Evolutionary conservation across 2,329 filamentous ascomycete genomes (phyloP).

Genomic region (Exophiala dermatitidis): DNA sequence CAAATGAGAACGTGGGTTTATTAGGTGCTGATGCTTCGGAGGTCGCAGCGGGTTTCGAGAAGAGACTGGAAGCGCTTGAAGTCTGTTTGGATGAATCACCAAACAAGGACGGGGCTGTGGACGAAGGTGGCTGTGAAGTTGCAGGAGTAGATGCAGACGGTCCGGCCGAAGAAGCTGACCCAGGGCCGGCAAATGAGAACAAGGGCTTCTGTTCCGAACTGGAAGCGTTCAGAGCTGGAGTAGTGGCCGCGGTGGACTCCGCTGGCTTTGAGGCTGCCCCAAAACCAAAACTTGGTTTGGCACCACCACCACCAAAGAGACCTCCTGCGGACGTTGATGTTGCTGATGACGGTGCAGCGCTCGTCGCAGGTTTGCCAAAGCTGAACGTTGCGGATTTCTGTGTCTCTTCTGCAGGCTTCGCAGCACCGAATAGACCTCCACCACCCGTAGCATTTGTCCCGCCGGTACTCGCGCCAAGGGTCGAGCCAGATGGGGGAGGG

Average conservation of each 20-base stretch:
- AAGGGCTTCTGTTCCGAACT: conserved; percentile 13
- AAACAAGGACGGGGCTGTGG: conserved; percentile 9
- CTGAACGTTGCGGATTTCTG: conserved; percentile 20
- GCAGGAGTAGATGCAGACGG: conserved; percentile 7
- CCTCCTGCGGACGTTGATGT: conserved; percentile 25
- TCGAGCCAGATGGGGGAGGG: conserved; percentile 36
- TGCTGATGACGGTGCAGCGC: conserved; percentile 27
- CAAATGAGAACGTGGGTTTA: conserved; percentile 14
- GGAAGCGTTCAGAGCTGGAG: conserved; percentile 7
- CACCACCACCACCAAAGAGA: conserved; percentile 37
- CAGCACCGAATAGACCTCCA: conserved; percentile 36
- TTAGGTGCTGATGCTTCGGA: conserved; percentile 3
- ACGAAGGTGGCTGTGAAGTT: conserved; percentile 13
- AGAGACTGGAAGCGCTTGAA: conserved; percentile 8
- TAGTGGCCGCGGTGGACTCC: conserved; percentile 8
- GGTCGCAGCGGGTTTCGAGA: conserved; percentile 11
- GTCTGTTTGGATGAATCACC: conserved; percentile 6
- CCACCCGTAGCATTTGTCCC: conserved; percentile 10
- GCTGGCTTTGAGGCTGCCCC: conserved; percentile 15
- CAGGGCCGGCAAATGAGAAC: conserved; percentile 13
- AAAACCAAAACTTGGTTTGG: conserved; percentile 17
- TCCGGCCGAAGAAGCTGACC: conserved; percentile 4
- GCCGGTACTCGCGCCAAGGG: conserved; percentile 30
- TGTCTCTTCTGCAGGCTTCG: conserved; percentile 21
- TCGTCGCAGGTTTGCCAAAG: conserved; percentile 30